phyloP scores from a whole-genome alignment of 176 grass and related monocot species.

The Puya raimondii region DNA sequence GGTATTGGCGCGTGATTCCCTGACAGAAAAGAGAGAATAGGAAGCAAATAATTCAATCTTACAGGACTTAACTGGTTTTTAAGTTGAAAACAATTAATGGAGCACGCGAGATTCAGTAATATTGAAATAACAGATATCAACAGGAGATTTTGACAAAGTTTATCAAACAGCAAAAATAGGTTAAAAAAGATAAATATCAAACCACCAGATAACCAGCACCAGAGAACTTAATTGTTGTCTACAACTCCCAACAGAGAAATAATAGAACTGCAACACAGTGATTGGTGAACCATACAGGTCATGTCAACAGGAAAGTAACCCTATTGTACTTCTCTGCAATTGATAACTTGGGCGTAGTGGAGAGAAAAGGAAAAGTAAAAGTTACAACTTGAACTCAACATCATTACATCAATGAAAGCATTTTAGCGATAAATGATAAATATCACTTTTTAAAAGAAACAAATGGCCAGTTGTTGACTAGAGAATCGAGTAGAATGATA shows the following conservation, averaged over 20 bases:
- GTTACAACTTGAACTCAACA: too few relatives aligned
- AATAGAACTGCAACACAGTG: too few relatives aligned
- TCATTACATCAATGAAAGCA: too few relatives aligned
- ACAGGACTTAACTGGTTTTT: slow-evolving; percentile 7
- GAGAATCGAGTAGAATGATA: neutral
- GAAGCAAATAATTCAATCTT: slow-evolving; percentile 9
- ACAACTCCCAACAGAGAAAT: too few relatives aligned
- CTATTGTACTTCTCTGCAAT: too few relatives aligned
- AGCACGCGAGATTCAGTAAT: neutral
- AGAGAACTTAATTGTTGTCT: too few relatives aligned
- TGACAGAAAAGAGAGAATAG: slow-evolving; percentile 25
- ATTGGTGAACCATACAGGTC: too few relatives aligned
- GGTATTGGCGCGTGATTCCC: slow-evolving; percentile 42
- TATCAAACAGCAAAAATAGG: neutral
- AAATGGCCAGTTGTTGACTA: neutral
- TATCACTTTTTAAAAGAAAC: neutral
- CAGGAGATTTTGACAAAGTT: neutral
- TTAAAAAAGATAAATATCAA: neutral
- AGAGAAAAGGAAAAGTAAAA: too few relatives aligned
- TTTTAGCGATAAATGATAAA: neutral
- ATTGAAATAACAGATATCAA: neutral
- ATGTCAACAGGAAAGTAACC: too few relatives aligned
- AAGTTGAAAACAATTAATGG: neutral
- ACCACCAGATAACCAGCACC: too few relatives aligned
- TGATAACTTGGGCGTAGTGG: too few relatives aligned